Evolutionary conservation across 129 eudicot species (phyloP), one percentile per base, ranked within the genome.

Genomic region (Chrysanthemum seticuspe): DNA sequence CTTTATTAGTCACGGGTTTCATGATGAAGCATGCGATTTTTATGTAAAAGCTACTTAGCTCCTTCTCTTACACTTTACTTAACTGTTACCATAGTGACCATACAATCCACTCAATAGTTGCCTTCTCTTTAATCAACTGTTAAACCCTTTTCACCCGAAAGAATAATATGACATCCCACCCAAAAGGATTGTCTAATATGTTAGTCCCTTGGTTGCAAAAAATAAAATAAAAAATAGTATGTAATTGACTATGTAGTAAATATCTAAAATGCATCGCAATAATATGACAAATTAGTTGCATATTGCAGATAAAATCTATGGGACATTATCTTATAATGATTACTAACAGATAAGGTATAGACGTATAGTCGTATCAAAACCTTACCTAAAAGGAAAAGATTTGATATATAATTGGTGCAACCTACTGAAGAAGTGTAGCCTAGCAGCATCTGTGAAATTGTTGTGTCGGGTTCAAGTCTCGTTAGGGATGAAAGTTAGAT

Each of bases 31-130:
- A 14, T 0, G 14, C 54, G 72, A 74, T 57, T 53, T 40, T 65
- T 40, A 21, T 74, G 79, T 65, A 36, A 75, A 75, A 65, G 65
- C 79, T 65, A 66, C 58, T 8, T 0, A 49, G 27, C 47, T 45
- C 57, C 62, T 67, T 67, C 15, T 67, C 19, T 59, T 67, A 52
- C 12, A 76, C 74, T 48, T 23, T 29, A 66, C 67, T 68, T 54
- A 21, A 14, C 7, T 48, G 68, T 60, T 73, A 29, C 4, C 34
- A 29, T 29, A 29, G 34, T 29, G 29, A 61, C 27, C 68, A 47
- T 50, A 73, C 77, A 49, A 64, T 76, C 80, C 54, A 76, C 47
- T 68, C 69, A 59, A 40, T 50, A 13, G 62, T 59, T 56, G 80
- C 63, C 67, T 75, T 67, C 68, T 15, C 14, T 44, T 54, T 1